Evolutionary conservation across 1,284 basidiomycete genomes (phyloP).

Genomic region (Cutaneotrichosporon sp.): DNA sequence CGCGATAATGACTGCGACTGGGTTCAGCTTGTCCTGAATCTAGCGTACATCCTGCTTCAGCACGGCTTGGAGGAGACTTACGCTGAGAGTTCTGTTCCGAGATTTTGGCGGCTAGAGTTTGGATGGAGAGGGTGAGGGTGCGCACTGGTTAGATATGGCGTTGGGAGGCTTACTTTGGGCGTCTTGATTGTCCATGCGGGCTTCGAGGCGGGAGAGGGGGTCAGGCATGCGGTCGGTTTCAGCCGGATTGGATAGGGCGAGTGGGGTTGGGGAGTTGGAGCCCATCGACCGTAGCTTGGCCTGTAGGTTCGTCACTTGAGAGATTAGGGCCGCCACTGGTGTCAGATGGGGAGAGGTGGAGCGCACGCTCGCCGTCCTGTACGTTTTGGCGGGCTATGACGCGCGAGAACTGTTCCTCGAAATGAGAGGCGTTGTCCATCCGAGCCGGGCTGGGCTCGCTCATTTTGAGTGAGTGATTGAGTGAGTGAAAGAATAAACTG

Average conservation of each 20-base stretch:
- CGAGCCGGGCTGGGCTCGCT: neutral
- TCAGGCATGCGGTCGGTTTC: neutral
- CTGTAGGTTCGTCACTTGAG: neutral
- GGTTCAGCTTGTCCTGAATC: neutral
- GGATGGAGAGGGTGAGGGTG: neutral
- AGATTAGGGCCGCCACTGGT: neutral
- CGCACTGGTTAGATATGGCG: constrained; percentile 4
- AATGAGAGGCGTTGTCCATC: neutral
- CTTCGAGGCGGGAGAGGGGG: constrained; percentile 10
- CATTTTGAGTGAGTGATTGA: neutral
- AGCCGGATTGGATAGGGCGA: neutral
- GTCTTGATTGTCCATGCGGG: constrained; percentile 12
- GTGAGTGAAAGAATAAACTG: neutral
- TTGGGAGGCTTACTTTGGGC: constrained; percentile 1
- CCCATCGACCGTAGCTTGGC: neutral
- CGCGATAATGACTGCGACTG: constrained; percentile 3
- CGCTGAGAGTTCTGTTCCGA: constrained; percentile 5
- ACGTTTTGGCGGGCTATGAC: constrained; percentile 4
- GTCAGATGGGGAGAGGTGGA: neutral
- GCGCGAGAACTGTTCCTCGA: constrained; percentile 5
- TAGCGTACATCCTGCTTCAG: neutral
- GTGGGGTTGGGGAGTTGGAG: neutral
- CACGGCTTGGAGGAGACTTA: neutral
- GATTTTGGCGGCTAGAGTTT: neutral
- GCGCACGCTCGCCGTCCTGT: constrained; percentile 4